phyloP scores from a whole-genome alignment of 495 filamentous ascomycete genomes.

The Sordaria brevicollis region DNA sequence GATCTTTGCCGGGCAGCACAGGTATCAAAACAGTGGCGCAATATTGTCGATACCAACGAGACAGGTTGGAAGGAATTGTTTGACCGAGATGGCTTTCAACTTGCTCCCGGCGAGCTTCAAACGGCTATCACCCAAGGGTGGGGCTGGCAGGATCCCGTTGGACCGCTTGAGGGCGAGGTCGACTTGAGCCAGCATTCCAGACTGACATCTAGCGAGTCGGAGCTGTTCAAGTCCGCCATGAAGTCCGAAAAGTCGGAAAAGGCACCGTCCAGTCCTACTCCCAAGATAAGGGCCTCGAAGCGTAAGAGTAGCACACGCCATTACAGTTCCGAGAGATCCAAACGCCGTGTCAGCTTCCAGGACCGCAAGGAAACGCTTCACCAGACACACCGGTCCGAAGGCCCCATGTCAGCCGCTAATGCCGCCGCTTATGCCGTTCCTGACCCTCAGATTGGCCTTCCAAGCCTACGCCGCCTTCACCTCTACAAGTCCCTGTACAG shows the following conservation, averaged over 20 bases:
- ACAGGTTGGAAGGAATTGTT: constrained; percentile 92
- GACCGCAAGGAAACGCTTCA: constrained; percentile 26
- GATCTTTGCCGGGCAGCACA: constrained; percentile 88
- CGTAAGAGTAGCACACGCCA: constrained; percentile 32
- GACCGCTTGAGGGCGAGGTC: constrained; percentile 61
- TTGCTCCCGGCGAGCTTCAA: constrained; percentile 77
- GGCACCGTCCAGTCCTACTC: background rate
- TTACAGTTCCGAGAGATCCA: constrained; percentile 36
- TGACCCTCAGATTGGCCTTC: constrained; percentile 68
- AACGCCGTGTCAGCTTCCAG: constrained; percentile 40
- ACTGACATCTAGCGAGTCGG: constrained; percentile 39
- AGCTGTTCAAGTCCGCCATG: constrained; percentile 26
- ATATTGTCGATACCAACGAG: constrained; percentile 83
- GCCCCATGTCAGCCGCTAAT: constrained; percentile 76
- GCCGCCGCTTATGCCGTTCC: constrained; percentile 73
- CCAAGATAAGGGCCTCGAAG: constrained; percentile 23
- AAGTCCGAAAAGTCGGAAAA: constrained; percentile 24
- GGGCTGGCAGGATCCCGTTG: constrained; percentile 93
- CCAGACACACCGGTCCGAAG: constrained; percentile 48
- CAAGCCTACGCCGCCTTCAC: constrained; percentile 70
- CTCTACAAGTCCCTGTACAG: constrained; percentile 96
- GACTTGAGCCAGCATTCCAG: constrained; percentile 54
- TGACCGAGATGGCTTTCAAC: constrained; percentile 65
- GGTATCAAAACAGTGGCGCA: constrained; percentile 89
- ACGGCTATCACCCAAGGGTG: constrained; percentile 87